Evolutionary conservation across 805 yeast species (phyloP), one percentile per base, ranked within the genome.

Genomic region (Pichia nanzhaoensis): DNA sequence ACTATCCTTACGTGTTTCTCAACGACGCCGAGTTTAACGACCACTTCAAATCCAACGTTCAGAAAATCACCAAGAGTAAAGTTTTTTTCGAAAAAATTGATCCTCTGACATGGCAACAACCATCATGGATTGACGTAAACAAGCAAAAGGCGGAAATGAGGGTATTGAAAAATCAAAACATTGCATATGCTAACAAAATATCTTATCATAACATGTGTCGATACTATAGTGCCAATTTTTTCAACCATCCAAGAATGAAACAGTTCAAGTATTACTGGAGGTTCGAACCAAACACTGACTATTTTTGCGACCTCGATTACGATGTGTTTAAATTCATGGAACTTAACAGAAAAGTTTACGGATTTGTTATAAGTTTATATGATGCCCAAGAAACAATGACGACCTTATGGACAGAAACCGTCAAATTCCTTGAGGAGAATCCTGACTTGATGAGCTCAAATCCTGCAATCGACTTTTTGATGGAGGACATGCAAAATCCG

Each of bases 151-250:
- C 55, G 24, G 67, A 64, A 8, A 68, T 73, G 71, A 55, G 65
- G 13, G 39, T 50, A 7, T 48, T 77, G 51, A 55, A 48, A 4
- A 22, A 43, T 1, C 56, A 63, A 46, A 72, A 67, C 13, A 68
- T 73, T 57, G 83, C 80, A 4, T 83, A 84, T 58, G 86, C 89
- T 2, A 68, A 68, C 18, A 68, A 66, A 61, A 61, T 58, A 18
- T 80, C 89, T 0, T 86, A 86, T 55, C 95, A 84, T 56, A 82
- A 84, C 56, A 86, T 86, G 95, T 86, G 95, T 59, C 72, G 95
- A 21, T 86, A 81, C 62, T 84, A 84, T 59, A 78, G 83, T 41
- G 78, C 77, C 12, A 65, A 64, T 47, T 83, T 85, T 55, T 83
- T 73, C 58, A 71, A 82, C 41, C 75, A 82, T 50, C 84, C 84